Percentiles rank a stretch among this genome's conserved stretches.
These are phyloP conservation scores for Aspergillus kassunensis DNA, from an alignment of 495 filamentous ascomycete genomes.

Conservation along the genomic window DNA sequence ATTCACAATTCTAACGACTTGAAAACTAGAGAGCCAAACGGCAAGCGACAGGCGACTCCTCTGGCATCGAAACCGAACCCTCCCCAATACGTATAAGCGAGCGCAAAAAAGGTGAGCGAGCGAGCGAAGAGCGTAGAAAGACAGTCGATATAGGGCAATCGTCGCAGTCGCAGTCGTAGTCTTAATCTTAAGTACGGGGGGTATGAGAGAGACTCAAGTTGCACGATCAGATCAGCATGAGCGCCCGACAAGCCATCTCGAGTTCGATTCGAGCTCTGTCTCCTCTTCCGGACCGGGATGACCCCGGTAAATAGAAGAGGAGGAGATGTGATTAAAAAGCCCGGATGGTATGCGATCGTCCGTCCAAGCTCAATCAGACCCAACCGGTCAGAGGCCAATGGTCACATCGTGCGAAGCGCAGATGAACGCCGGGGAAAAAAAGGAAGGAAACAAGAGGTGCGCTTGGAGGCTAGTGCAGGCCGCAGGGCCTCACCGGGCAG, in stretches of 20 bases:
- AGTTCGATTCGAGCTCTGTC: neutral
- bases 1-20: neutral
- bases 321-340: too few relatives aligned
- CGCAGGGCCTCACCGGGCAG: constrained; percentile 5
- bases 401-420: too few relatives aligned
- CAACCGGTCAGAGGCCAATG: neutral
- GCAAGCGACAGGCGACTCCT: neutral
- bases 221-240: too few relatives aligned
- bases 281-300: too few relatives aligned
- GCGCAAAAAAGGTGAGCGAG: neutral
- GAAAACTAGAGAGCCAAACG: neutral
- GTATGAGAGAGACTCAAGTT: neutral
- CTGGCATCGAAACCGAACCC: constrained; percentile 1
- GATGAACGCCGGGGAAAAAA: constrained; percentile 9
- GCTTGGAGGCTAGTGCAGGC: constrained; percentile 6
- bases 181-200: neutral
- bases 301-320: too few relatives aligned
- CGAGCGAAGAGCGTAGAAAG: neutral
- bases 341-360: constrained; percentile 1
- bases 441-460: constrained; percentile 8
- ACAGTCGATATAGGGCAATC: too few relatives aligned
- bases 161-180: too few relatives aligned
- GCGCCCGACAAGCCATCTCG: constrained; percentile 2
- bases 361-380: neutral
- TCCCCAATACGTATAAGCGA: too few relatives aligned